phyloP scores from a whole-genome alignment of 805 yeast species.

The Spathaspora girioi region DNA sequence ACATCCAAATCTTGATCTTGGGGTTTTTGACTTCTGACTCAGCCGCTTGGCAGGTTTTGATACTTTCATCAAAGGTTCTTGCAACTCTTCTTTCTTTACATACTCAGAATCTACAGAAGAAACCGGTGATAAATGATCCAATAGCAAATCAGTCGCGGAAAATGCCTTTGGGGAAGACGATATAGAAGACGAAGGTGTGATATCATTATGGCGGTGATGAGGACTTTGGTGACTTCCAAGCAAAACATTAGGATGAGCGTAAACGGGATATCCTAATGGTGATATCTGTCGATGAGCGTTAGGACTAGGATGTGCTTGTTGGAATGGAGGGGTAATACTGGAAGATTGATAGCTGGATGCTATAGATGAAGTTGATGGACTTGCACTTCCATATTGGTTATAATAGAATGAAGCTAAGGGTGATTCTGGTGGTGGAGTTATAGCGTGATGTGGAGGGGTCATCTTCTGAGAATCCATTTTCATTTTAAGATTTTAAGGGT shows the following conservation, averaged over 20 bases:
- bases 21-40: slow-evolving; percentile 4
- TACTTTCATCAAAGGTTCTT: neutral
- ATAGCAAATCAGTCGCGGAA: neutral
- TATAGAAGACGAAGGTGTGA: slow-evolving; percentile 2
- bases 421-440: slow-evolving; percentile 5
- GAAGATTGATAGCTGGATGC: slow-evolving; percentile 4
- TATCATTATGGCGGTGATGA: neutral
- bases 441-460: slow-evolving; percentile 1
- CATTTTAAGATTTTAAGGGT: neutral
- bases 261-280: slow-evolving; percentile 1
- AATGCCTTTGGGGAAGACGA: slow-evolving; percentile 2
- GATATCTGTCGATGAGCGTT: slow-evolving; percentile 2
- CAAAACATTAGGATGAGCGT: neutral
- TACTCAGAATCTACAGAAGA: neutral
- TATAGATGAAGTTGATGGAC: slow-evolving; percentile 3
- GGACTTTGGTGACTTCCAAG: neutral
- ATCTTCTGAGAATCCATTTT: slow-evolving; percentile 3
- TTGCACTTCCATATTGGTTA: neutral
- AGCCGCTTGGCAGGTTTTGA: neutral
- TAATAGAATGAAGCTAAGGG: slow-evolving; percentile 4
- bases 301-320: neutral
- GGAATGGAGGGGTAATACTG: slow-evolving; percentile 4
- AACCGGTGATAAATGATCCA: slow-evolving; percentile 1
- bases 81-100: neutral
- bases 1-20: slow-evolving; percentile 23